Evolutionary conservation across 2,329 filamentous ascomycete species (phyloP).

Genomic region (Penicillium sp.): DNA sequence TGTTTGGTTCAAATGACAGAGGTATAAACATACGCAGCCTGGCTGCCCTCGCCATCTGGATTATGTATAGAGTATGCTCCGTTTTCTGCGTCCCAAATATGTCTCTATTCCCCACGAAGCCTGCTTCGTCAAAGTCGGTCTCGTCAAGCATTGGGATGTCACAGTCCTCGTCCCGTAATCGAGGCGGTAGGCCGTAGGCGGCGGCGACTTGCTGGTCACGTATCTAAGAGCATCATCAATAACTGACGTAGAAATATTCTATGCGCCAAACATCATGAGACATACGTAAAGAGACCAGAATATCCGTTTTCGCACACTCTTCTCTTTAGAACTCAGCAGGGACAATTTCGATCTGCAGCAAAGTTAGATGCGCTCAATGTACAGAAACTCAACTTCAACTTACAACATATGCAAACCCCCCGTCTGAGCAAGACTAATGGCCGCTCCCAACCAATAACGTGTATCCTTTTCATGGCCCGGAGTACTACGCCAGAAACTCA

Average conservation of each 20-base stretch:
- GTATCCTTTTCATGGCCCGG: conserved; percentile 48
- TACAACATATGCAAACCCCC: conserved; percentile 36
- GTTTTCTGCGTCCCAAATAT: conserved; percentile 28
- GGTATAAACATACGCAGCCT: conserved; percentile 26
- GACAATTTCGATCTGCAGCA: conserved; percentile 27
- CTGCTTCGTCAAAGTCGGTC: conserved; percentile 35
- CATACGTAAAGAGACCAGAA: conserved; percentile 53
- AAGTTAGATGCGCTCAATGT: neutral
- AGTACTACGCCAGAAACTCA: conserved; percentile 55
- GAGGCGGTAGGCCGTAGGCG: conserved; percentile 43
- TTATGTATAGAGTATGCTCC: conserved; percentile 32
- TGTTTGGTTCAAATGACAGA: neutral
- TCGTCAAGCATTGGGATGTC: conserved; percentile 39
- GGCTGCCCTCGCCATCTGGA: conserved; percentile 39
- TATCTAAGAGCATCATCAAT: conserved; percentile 25
- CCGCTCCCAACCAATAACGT: conserved; percentile 49
- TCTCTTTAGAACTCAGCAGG: conserved; percentile 25
- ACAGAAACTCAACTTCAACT: neutral
- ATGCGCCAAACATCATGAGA: conserved; percentile 5
- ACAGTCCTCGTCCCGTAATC: conserved; percentile 49
- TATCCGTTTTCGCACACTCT: conserved; percentile 45
- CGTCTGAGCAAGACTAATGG: conserved; percentile 51
- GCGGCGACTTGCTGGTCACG: conserved; percentile 48
- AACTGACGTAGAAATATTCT: neutral
- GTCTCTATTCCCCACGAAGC: conserved; percentile 20